Conservation (phyloP, 345 rosid species). For the Sisymbrium irio region DNA sequence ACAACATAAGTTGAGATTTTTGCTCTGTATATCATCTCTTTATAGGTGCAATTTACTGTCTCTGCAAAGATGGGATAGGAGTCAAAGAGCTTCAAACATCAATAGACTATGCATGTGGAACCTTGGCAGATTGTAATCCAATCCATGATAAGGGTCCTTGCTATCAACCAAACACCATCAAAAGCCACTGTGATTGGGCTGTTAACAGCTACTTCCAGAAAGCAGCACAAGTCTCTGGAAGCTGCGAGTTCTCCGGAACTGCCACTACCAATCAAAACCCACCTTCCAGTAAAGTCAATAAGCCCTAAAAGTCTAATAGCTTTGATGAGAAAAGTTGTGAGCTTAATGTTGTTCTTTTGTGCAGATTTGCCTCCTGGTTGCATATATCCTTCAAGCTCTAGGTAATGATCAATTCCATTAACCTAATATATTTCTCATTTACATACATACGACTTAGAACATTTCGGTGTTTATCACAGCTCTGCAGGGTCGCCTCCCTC, state of each 20-base stretch:
- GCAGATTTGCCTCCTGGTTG: constrained; percentile 40
- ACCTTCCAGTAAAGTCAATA: constrained; percentile 28
- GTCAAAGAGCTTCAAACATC: constrained; percentile 55
- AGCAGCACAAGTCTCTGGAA: constrained; percentile 32
- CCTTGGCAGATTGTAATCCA: constrained; percentile 63
- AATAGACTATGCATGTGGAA: constrained; percentile 95
- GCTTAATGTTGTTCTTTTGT: constrained; percentile 8
- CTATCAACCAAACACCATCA: constrained; percentile 69
- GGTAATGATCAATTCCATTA: constrained; percentile 26
- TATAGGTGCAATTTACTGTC: constrained; percentile 70
- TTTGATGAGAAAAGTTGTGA: constrained; percentile 7
- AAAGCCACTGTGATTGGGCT: constrained; percentile 43
- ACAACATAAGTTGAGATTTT: neutral
- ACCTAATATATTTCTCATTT: neutral
- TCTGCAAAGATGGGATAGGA: constrained; percentile 72
- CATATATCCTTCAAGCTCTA: constrained; percentile 31
- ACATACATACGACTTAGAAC: neutral
- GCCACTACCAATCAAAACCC: constrained; percentile 36
- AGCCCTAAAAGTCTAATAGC: neutral
- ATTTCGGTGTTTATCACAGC: constrained; percentile 18
- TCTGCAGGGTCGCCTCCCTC: constrained; percentile 32
- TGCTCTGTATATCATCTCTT: neutral
- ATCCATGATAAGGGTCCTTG: constrained; percentile 71
- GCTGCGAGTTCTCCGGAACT: constrained; percentile 33
- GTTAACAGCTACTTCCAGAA: constrained; percentile 39